Evolutionary conservation across 169 alveolate species (phyloP), one percentile per base, ranked within the genome.

Genomic region (Plasmodium blacklocki): DNA sequence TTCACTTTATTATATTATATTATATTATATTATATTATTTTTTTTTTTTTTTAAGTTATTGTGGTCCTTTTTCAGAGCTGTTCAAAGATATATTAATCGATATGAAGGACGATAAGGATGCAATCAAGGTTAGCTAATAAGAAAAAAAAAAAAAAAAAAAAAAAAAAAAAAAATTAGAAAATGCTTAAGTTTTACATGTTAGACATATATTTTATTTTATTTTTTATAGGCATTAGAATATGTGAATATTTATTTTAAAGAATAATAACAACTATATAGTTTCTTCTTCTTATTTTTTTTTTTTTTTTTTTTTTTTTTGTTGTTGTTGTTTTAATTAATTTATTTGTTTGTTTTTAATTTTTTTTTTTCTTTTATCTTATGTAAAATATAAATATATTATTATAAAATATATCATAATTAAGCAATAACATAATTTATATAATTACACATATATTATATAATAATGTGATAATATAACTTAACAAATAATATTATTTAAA

Each of bases 151-250:
- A 70, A 70, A 70, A 70, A 70, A 45, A 70, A 45, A 7, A 12
- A 4, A 26, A n/a, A 11, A 29, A 32, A 26, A 66, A 29, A 26
- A 29, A 66, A 18, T 5, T 15, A n/a, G 14, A 60, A n/a, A 60
- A 60, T 15, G 6, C 18, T 5, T 15, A 11, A 74, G 9, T 39
- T 39, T 39, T 59, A 26, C 32, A 19, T 23, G 21, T 19, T 67
- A 63, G 66, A 39, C 11, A 50, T 47, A 23, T n/a, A 78, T 49
- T 64, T 62, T 29, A 21, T 54, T 23, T 54, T 71, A 12, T 47
- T 21, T 43, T 58, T 54, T 83, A 56, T 43, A 83, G 91, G 91
- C 85, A 23, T 63, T 83, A 67, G 91, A 83, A 68, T 83, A 68
- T 21, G 70, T 83, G 50, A 63, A 15, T 39, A 83, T 70, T 32